Percentiles rank a stretch among this genome's conserved stretches.
These are phyloP conservation scores for Ulvella scutata DNA, from an alignment of 139 green algal species.

Conservation along the genomic window DNA sequence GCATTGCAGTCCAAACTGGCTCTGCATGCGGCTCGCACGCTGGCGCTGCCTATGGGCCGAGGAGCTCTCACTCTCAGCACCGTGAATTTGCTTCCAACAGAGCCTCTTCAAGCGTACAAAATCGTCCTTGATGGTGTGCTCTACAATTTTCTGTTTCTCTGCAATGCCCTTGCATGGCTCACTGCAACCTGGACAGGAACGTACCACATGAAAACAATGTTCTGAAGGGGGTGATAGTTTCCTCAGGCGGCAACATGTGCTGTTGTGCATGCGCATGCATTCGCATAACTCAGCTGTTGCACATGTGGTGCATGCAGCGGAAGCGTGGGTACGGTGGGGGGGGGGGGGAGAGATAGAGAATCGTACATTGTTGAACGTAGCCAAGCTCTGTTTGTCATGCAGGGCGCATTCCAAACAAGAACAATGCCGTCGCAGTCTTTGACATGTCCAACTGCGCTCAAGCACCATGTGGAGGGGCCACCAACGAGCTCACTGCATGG, in stretches of 20 bases:
- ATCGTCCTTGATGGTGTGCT: neutral
- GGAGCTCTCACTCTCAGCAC: constrained; percentile 65
- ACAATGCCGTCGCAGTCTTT: neutral
- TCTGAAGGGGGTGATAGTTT: too few species aligned
- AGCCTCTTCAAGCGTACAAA: neutral
- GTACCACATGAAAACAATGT: too few species aligned
- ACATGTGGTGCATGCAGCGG: too few species aligned
- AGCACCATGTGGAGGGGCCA: constrained; percentile 27
- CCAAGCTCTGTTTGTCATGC: neutral
- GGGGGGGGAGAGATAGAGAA: too few species aligned
- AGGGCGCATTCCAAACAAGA: neutral
- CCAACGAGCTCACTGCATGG: constrained; percentile 66
- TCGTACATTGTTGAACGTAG: too few species aligned
- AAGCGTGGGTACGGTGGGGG: too few species aligned
- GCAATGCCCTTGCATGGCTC: too few species aligned
- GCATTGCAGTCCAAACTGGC: constrained; percentile 22
- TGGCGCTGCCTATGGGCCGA: constrained; percentile 57
- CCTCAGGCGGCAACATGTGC: too few species aligned
- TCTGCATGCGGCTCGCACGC: constrained; percentile 50
- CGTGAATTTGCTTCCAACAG: constrained; percentile 6
- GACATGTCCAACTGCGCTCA: neutral
- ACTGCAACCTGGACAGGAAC: too few species aligned
- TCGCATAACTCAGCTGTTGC: too few species aligned
- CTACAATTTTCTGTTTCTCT: too few species aligned
- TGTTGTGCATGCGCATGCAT: too few species aligned